phyloP scores from a whole-genome alignment of 345 rosid genomes.

The Bruguiera gymnorhiza region DNA sequence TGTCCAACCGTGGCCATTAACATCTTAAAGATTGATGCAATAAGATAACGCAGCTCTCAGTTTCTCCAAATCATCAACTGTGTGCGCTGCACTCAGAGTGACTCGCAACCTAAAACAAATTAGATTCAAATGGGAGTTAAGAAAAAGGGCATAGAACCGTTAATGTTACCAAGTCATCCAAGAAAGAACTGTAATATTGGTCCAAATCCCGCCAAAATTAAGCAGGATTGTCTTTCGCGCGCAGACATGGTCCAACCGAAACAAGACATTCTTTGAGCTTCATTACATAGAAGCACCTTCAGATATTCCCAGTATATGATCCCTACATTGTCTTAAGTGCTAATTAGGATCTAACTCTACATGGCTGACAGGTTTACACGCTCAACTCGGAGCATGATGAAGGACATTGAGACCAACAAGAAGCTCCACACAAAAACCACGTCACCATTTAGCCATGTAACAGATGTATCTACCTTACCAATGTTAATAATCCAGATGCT shows the following conservation, averaged over 20 bases:
- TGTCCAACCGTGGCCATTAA: constrained; percentile 5
- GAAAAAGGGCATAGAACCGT: not conserved
- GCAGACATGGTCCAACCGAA: not conserved
- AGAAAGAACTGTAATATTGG: not conserved
- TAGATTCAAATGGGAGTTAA: not conserved
- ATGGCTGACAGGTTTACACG: no score
- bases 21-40: constrained; percentile 49
- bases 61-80: constrained; percentile 70
- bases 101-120: constrained; percentile 62
- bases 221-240: no score
- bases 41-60: constrained; percentile 54
- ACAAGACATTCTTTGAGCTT: not conserved
- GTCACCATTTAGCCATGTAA: no score
- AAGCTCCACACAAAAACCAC: no score
- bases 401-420: no score
- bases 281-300: no score
- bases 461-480: no score
- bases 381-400: no score
- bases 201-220: not conserved
- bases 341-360: no score
- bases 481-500: no score
- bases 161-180: not conserved
- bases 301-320: no score
- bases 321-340: no score
- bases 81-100: constrained; percentile 70